A percentile compares a stretch with the other conserved stretches of the same genome.
These are phyloP conservation scores for Cladophialophora carrionii DNA, from an alignment of 2,329 filamentous ascomycete species.

Conservation along the genomic window DNA sequence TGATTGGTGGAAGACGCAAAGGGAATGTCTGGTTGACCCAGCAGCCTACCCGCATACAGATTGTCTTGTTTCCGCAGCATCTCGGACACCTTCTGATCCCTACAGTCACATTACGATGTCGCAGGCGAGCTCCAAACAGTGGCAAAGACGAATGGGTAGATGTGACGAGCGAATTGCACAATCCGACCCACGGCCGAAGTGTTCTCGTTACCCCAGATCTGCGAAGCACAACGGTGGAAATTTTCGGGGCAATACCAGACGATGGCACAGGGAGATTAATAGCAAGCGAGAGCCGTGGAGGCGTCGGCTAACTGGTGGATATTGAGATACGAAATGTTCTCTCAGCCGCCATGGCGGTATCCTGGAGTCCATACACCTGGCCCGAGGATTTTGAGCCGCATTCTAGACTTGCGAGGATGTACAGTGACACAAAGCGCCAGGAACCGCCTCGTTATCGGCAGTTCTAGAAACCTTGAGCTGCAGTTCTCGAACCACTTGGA, in stretches of 20 bases:
- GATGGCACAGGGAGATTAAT: conserved; percentile 25
- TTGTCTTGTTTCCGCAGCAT: conserved; percentile 79
- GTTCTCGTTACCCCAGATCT: conserved; percentile 74
- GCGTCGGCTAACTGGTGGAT: conserved; percentile 1
- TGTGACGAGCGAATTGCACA: conserved; percentile 76
- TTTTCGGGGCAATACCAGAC: conserved; percentile 43
- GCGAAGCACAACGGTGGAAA: conserved; percentile 70
- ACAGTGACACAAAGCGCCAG: conserved; percentile 17
- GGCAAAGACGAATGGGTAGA: conserved; percentile 42
- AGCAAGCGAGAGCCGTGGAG: conserved; percentile 18
- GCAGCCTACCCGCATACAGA: conserved; percentile 49
- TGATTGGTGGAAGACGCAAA: conserved; percentile 78
- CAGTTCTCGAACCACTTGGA: background rate
- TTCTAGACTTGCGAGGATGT: background rate
- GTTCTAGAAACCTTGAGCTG: background rate
- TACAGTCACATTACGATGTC: conserved; percentile 69
- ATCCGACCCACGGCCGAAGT: conserved; percentile 74
- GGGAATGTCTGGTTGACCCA: conserved; percentile 54
- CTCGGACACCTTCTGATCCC: conserved; percentile 79
- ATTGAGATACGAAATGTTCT: background rate
- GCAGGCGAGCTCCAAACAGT: conserved; percentile 29
- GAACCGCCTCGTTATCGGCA: conserved; percentile 7
- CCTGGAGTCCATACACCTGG: background rate
- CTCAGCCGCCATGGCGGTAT: conserved; percentile 4
- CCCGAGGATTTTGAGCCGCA: conserved; percentile 11